Evolutionary conservation across 2,329 filamentous ascomycete species (phyloP).

Genomic region (Ascochyta viciae-villosae): DNA sequence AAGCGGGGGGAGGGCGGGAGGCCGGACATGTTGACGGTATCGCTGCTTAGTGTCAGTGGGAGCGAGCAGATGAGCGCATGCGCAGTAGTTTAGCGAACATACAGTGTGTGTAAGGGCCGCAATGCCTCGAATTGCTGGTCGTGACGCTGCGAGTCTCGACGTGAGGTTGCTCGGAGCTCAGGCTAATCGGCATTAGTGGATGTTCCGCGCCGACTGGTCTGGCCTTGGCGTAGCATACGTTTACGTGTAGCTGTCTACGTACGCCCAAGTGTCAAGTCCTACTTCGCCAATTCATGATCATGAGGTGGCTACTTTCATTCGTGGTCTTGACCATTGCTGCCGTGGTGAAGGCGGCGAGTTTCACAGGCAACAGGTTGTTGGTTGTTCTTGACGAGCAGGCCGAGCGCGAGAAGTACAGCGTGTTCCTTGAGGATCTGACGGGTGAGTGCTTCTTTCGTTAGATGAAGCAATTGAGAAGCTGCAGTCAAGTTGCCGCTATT

Average conservation of each 20-base stretch:
- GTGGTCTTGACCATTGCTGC: slow-evolving; percentile 71
- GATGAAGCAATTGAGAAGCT: not conserved
- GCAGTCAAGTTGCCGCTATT: not conserved
- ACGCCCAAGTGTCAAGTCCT: slow-evolving; percentile 24
- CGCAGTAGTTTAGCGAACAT: slow-evolving; percentile 1
- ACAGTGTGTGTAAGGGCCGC: slow-evolving; percentile 19
- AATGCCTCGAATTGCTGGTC: slow-evolving; percentile 27
- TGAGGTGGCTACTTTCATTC: slow-evolving; percentile 78
- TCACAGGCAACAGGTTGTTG: slow-evolving; percentile 78
- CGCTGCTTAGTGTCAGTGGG: slow-evolving; percentile 1
- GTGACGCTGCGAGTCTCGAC: slow-evolving; percentile 15
- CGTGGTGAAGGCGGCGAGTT: slow-evolving; percentile 77
- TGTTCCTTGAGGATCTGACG: slow-evolving; percentile 76
- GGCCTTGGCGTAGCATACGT: slow-evolving; percentile 50
- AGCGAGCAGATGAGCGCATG: not conserved
- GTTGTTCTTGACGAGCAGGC: slow-evolving; percentile 83
- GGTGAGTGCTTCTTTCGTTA: slow-evolving; percentile 56
- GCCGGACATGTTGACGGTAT: slow-evolving; percentile 60
- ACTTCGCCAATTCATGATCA: slow-evolving; percentile 54
- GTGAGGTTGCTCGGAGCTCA: slow-evolving; percentile 15
- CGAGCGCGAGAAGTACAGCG: slow-evolving; percentile 83
- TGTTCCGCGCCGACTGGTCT: slow-evolving; percentile 15
- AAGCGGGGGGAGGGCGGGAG: slow-evolving; percentile 64
- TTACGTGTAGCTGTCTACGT: slow-evolving; percentile 38
- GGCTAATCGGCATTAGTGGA: slow-evolving; percentile 7